These are phyloP conservation scores for Juncus effusus DNA, from an alignment of 176 grass and related monocot genomes.

Conservation along the genomic window DNA sequence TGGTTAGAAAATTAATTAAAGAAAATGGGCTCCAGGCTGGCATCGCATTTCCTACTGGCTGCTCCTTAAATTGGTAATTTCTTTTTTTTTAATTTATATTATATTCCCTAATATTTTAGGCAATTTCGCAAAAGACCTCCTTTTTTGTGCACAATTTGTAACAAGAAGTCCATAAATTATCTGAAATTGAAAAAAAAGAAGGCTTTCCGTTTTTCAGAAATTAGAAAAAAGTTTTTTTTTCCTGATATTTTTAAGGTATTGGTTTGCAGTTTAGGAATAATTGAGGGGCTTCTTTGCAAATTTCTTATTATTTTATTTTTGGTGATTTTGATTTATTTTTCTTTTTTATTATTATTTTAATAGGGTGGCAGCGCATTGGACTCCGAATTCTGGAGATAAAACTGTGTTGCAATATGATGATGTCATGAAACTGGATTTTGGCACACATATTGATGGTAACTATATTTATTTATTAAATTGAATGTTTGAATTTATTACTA, in stretches of 20 bases:
- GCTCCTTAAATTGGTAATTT: conserved; percentile 48
- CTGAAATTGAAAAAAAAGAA: no score
- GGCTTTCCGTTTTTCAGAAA: no score
- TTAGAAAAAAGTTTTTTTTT: no score
- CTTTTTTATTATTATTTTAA: not conserved
- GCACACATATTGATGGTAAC: conserved; percentile 93
- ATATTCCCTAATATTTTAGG: no score
- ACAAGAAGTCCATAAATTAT: no score
- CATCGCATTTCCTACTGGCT: conserved; percentile 55
- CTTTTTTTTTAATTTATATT: not conserved
- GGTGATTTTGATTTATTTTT: not conserved
- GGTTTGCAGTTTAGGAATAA: not conserved
- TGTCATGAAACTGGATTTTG: conserved; percentile 99
- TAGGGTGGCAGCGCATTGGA: conserved; percentile 99
- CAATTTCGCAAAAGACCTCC: no score
- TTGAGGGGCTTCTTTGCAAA: not conserved
- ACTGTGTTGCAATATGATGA: conserved; percentile 95
- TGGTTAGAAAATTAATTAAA: conserved; percentile 38
- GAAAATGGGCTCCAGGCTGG: conserved; percentile 54
- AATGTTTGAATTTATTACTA: not conserved
- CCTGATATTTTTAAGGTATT: no score
- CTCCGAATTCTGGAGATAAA: conserved; percentile 95
- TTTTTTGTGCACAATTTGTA: no score
- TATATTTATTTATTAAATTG: no score
- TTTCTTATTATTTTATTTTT: conserved; percentile 4